A percentile compares a stretch with the other conserved stretches of the same genome.
These are phyloP conservation scores for Hypoxylon intermedium DNA, from an alignment of 495 filamentous ascomycete genomes.

Conservation along the genomic window DNA sequence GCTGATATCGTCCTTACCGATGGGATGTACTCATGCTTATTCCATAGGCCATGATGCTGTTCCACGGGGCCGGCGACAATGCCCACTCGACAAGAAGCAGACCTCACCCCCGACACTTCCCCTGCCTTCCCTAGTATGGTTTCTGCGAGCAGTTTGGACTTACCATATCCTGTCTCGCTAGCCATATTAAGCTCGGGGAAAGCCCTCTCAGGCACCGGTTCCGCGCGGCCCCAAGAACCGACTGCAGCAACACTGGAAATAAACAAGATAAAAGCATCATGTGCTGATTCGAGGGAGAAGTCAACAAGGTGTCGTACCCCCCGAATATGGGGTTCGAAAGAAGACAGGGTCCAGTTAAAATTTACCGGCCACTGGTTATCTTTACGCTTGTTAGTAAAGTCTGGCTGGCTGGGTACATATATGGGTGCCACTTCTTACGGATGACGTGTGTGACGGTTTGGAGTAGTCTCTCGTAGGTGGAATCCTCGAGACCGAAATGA, in stretches of 20 bases:
- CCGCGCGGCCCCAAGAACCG: slow-evolving; percentile 36
- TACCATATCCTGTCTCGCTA: slow-evolving; percentile 5
- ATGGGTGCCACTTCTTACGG: slow-evolving; percentile 16
- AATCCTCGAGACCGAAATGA: slow-evolving; percentile 51
- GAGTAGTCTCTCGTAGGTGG: slow-evolving; percentile 38
- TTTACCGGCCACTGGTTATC: slow-evolving; percentile 69
- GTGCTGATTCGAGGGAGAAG: slow-evolving; percentile 45
- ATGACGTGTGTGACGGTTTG: slow-evolving; percentile 48
- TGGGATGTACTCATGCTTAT: slow-evolving; percentile 5
- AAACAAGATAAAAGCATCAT: slow-evolving; percentile 51
- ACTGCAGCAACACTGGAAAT: slow-evolving; percentile 54
- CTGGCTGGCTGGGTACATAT: background rate
- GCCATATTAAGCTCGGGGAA: background rate
- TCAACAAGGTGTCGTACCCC: slow-evolving; percentile 56
- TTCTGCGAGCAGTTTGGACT: slow-evolving; percentile 10
- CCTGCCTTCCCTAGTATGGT: background rate
- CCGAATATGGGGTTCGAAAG: slow-evolving; percentile 59
- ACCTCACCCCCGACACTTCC: background rate
- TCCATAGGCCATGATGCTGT: background rate
- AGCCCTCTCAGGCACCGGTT: slow-evolving; percentile 1
- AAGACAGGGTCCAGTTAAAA: slow-evolving; percentile 62
- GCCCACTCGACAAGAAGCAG: slow-evolving; percentile 9
- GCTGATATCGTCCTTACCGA: background rate
- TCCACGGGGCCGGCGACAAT: slow-evolving; percentile 15
- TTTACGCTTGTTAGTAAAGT: slow-evolving; percentile 6